phyloP scores from a whole-genome alignment of 1,139 yeast species.

The Geotrichum aggregatum region DNA sequence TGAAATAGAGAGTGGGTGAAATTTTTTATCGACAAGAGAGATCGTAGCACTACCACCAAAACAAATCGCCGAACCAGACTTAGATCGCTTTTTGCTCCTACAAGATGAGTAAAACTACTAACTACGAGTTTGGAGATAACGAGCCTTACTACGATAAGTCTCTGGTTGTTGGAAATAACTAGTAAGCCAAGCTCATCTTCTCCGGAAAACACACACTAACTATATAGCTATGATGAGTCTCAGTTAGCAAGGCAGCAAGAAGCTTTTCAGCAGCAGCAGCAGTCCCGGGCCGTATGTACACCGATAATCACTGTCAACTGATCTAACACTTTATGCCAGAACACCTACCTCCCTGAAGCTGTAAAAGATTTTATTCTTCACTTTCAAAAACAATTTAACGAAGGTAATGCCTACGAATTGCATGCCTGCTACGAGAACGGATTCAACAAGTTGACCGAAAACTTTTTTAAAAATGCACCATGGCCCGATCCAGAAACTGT shows the following conservation, averaged over 20 bases:
- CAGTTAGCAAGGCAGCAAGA: conserved; percentile 38
- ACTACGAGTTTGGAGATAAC: conserved; percentile 19
- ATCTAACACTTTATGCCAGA: conserved; percentile 20
- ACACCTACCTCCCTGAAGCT: conserved; percentile 42
- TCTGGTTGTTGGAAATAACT: conserved; percentile 22
- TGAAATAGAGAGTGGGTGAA: too few relatives aligned
- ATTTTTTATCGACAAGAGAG: too few relatives aligned
- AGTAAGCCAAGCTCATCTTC: conserved; percentile 21
- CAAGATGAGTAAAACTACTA: conserved; percentile 14
- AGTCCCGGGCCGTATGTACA: conserved; percentile 23
- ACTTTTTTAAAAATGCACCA: conserved; percentile 42
- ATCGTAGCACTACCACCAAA: too few relatives aligned
- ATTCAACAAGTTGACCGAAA: conserved; percentile 47
- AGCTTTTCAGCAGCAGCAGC: conserved; percentile 32
- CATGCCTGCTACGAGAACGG: conserved; percentile 45
- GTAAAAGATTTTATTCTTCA: conserved; percentile 44
- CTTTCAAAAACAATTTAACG: conserved; percentile 43
- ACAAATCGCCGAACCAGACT: too few relatives aligned
- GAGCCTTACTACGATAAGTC: conserved; percentile 21
- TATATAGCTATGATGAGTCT: conserved; percentile 33
- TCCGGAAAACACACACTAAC: neutral
- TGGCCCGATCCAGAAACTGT: conserved; percentile 48
- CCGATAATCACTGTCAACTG: neutral
- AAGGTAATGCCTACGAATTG: conserved; percentile 44
- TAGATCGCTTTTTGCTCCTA: too few relatives aligned